Base-by-base conservation (phyloP, 441 rosid genomes). In the Viola pubescens region DNA sequence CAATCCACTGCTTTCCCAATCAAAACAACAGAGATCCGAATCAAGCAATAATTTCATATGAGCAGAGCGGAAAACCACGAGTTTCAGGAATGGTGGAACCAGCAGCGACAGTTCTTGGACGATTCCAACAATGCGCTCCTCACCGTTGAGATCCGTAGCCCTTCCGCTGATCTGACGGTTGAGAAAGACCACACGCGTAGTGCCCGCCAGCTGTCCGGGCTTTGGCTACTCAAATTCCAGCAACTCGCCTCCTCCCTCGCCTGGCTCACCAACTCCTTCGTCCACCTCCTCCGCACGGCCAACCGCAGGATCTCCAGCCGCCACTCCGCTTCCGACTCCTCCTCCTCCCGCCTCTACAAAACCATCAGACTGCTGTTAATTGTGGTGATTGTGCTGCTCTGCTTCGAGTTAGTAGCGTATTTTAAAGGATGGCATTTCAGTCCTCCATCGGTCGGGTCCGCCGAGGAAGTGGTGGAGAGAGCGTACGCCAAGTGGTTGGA, bases 51-150 rank as follows among this genome's bases (percentile, higher is more conserved):
- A 26, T 26, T 26, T 26, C 34, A 2, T 37, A 88, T 89, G 96
- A 82, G 88, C 73, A 85, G 84, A 10, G 60, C 84, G 4, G 95
- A 80, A 61, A 88, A 88, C 77, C 67, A 75, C 52, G 97, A 88
- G 81, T 91, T 91, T 77, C 96, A 85, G 51, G 78, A 88, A 83
- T 86, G 98, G 92, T 91, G 98, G 98, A 91, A 85, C 82, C 80
- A 86, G 63, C 96, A 88, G 26, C 81, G 87, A 62, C 78, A 86
- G 56, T 53, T 66, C n/a, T 62, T 64, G 4, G 61, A 60, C 69
- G 37, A 60, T 11, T n/a, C 69, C 62, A 49, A 5, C 57, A n/a
- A 39, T 50, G 64, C 56, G 2, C 45, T 47, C 43, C 56, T 63
- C 38, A 48, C 64, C 48, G 64, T 69, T 56, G 67, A 56, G 43